Evolutionary conservation across 2,329 filamentous ascomycete genomes (phyloP), one percentile per base, ranked within the genome.

Genomic region (Cytospora paraplurivora): DNA sequence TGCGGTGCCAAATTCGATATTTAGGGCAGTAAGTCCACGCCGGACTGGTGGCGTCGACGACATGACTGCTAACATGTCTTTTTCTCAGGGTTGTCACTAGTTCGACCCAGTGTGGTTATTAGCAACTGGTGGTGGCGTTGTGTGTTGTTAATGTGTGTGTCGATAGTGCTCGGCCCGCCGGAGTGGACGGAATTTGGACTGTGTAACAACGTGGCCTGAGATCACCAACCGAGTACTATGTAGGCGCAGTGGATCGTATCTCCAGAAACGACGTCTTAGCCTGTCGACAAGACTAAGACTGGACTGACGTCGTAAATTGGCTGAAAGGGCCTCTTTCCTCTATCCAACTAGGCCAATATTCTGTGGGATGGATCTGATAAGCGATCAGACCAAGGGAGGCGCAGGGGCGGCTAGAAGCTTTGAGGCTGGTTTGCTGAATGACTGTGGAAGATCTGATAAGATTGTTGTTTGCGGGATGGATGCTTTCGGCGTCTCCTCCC

Each of bases 1-100:
- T 47, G 44, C 44, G 3, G n/a, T 47, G n/a, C 44, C n/a, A 47
- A 47, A 10, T 21, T 58, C 59, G 62, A 61, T 66, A 41, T 58
- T 61, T 41, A 66, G 62, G 52, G 64, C 62, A 13, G 64, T 53
- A 7, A 66, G 57, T n/a, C 53, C 57, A 47, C 33, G 61, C 12
- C 49, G 54, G 50, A 19, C 44, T 47, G 54, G 54, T 47, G 64
- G 52, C 27, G 35, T 61, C 10, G 62, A 57, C 56, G 64, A 34
- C 50, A 35, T 54, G 35, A 56, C 21, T 11, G 62, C 37, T 27
- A 54, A 62, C 62, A 64, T 64, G 27, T 27, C 17, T 12, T 21
- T 21, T 10, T 4, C 49, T 50, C 19, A n/a, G n/a, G 5, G 47
- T 27, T 52, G 17, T 33, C 17, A 4, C 35, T 17, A 52, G 50